Evolutionary conservation across 2,329 filamentous ascomycete species (phyloP).

Genomic region (Pseudonectria buxi): DNA sequence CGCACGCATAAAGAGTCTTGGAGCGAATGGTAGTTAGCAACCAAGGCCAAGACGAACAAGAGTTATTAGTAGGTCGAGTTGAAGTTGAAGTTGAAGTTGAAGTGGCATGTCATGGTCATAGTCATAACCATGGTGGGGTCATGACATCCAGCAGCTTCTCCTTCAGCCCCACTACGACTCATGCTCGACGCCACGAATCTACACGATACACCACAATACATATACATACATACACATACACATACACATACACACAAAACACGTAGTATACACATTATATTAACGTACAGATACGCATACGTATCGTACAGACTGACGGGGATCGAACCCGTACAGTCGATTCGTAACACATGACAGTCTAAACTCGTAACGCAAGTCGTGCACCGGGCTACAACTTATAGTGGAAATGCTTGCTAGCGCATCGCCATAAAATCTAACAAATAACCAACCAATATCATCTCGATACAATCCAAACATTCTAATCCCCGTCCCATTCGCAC

Average conservation of each 20-base stretch:
- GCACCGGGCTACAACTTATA: neutral
- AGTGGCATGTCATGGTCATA: slow-evolving; percentile 15
- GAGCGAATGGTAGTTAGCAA: too few relatives aligned
- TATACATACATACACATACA: slow-evolving; percentile 14
- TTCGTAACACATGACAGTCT: neutral
- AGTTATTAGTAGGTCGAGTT: too few relatives aligned
- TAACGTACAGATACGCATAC: slow-evolving; percentile 14
- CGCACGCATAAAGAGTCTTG: slow-evolving; percentile 16
- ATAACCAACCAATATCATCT: too few relatives aligned
- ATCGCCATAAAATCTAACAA: too few relatives aligned
- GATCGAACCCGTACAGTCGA: neutral
- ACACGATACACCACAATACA: slow-evolving; percentile 5
- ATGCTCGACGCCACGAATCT: neutral
- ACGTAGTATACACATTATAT: slow-evolving; percentile 13
- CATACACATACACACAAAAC: slow-evolving; percentile 15
- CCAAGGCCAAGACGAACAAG: neutral
- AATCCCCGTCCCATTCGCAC: slow-evolving; percentile 1
- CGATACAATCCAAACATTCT: neutral
- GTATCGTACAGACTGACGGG: slow-evolving; percentile 17
- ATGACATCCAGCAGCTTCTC: too few relatives aligned
- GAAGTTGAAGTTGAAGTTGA: too few relatives aligned
- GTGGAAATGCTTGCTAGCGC: too few relatives aligned
- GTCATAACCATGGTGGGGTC: neutral
- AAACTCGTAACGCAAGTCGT: neutral
- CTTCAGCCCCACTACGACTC: too few relatives aligned